These are phyloP conservation scores for Saccharomycopsis fodiens DNA, from an alignment of 805 yeast genomes.

Conservation along the genomic window DNA sequence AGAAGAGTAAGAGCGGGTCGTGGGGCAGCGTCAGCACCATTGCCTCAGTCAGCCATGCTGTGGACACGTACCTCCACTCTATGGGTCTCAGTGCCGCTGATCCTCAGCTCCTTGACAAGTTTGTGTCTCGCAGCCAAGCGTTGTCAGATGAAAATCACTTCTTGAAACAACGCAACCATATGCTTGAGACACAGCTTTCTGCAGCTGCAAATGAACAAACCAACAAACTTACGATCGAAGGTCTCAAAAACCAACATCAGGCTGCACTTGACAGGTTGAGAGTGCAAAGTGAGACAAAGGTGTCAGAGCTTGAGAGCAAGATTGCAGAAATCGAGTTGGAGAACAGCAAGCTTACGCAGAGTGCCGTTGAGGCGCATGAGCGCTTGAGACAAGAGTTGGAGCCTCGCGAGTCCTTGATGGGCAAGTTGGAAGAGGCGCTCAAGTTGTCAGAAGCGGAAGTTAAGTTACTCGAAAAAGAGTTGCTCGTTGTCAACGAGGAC, in stretches of 20 bases:
- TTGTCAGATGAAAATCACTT: conserved; percentile 13
- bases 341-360: not conserved
- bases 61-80: conserved; percentile 3
- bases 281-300: not conserved
- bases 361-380: not conserved
- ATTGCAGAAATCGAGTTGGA: not conserved
- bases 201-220: not conserved
- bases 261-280: not conserved
- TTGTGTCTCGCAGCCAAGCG: conserved; percentile 9
- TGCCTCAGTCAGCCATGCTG: conserved; percentile 1
- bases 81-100: conserved; percentile 4
- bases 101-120: conserved; percentile 8
- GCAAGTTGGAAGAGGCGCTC: not conserved
- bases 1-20: conserved; percentile 4
- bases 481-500: conserved; percentile 8
- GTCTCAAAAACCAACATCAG: conserved; percentile 3
- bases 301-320: not conserved
- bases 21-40: conserved; percentile 6
- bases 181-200: conserved; percentile 3
- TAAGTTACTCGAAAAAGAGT: conserved; percentile 2
- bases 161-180: conserved; percentile 11
- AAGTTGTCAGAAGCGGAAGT: not conserved
- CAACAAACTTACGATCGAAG: not conserved
- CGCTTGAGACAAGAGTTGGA: not conserved
- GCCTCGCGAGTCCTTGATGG: conserved; percentile 2